Base-by-base conservation (phyloP, 371 early-diverging fungal genomes). In the Dinochytrium kinnereticum region DNA sequence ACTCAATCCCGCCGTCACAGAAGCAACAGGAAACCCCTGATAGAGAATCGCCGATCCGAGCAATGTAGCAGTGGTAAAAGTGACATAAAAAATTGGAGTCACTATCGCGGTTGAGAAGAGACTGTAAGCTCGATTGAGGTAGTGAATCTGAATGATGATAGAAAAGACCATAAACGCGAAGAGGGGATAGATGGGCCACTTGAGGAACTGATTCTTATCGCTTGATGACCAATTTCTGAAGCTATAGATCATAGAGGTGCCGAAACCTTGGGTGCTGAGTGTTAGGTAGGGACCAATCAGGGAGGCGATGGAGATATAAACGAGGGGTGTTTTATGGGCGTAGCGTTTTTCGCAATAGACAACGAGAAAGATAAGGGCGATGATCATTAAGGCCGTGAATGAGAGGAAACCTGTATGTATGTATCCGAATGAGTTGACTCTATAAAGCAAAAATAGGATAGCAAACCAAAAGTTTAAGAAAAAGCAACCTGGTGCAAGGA, bases 231-330 rank as follows among this genome's bases (percentile, higher is more conserved):
- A 76, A 50, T 81, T 37, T 21, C 71, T 40, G 19, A 79, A 34
- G 26, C 74, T 74, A 71, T 84, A 80, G 28, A 85, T 82, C 17
- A 87, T 44, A 21, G 87, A 55, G 13, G 83, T 66, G 13, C 86
- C 86, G 31, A 87, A 77, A 1, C 83, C 82, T 81, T 82, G 80
- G 2, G 78, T 59, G 31, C 66, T 34, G 44, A 78, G 75, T 17
- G 79, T 80, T 1, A 82, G 61, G 71, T 74, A 83, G 1, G 94
- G 93, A 0, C 96, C 96, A 21, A 92, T 91, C 39, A 95, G 80
- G 0, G 95, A 93, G 75, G 94, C 93, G 74, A 95, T 94, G 26
- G 92, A 86, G 51, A 96, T 84, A 73, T 96, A 95, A 19, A 95
- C 91, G 21, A 96, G 74, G 0, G 93, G 93, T 31, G 64, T 7